Conservation (phyloP, 2,329 filamentous ascomycete genomes). For the Beauveria scarabaeidicola region DNA sequence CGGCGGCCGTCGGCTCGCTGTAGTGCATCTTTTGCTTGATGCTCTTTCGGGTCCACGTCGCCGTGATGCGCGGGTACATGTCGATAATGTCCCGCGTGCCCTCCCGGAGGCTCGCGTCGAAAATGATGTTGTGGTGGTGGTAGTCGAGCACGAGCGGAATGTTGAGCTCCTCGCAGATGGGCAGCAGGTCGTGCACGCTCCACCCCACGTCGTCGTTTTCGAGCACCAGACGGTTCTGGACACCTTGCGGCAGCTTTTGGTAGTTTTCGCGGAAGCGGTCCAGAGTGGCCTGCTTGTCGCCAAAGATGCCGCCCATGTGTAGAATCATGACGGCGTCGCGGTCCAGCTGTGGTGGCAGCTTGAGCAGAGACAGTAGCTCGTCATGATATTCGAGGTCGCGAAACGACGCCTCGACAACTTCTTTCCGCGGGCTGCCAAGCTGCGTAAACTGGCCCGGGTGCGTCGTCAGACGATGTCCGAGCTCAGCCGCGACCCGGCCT, state of each 20-base stretch:
- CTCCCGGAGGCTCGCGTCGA: constrained; percentile 67
- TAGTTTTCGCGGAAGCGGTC: constrained; percentile 74
- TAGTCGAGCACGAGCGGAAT: constrained; percentile 89
- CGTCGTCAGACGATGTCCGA: constrained; percentile 79
- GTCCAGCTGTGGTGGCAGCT: constrained; percentile 67
- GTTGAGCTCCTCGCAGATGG: constrained; percentile 85
- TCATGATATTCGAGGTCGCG: constrained; percentile 83
- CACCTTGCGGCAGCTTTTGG: constrained; percentile 49
- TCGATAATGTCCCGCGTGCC: constrained; percentile 72
- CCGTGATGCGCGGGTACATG: constrained; percentile 67
- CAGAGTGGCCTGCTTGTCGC: constrained; percentile 73
- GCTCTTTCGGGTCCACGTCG: constrained; percentile 74
- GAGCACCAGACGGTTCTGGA: constrained; percentile 76
- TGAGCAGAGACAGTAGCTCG: constrained; percentile 71
- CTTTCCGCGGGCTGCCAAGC: constrained; percentile 69
- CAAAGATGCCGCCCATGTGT: constrained; percentile 86
- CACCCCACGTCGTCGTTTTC: constrained; percentile 94
- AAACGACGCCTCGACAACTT: constrained; percentile 68
- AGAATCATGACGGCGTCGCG: constrained; percentile 89
- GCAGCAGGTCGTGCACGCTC: constrained; percentile 85
- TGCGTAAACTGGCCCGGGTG: constrained; percentile 94
- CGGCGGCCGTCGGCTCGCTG: constrained; percentile 57
- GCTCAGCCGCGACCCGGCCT: constrained; percentile 65
- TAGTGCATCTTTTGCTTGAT: constrained; percentile 98
- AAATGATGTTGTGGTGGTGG: constrained; percentile 93